Percentiles rank a stretch among this genome's conserved stretches.
These are phyloP conservation scores for Vigna radiata DNA, from an alignment of 306 rosid genomes.

Conservation along the genomic window DNA sequence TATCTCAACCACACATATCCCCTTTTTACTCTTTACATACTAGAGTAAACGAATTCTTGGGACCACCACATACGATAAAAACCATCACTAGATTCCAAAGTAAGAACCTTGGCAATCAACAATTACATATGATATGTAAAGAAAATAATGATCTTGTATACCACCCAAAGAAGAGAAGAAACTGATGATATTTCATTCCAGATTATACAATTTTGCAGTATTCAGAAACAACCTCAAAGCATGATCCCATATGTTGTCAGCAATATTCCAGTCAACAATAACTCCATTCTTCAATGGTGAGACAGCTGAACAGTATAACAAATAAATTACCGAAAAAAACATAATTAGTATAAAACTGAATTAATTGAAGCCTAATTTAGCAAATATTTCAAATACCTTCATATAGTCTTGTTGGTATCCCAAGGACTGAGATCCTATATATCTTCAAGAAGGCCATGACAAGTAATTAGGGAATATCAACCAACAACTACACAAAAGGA, in stretches of 20 bases:
- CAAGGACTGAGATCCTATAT: slow-evolving; percentile 87
- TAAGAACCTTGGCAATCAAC: slow-evolving; percentile 7
- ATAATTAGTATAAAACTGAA: slow-evolving; percentile 5
- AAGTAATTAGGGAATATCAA: background rate
- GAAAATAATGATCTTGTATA: slow-evolving; percentile 12
- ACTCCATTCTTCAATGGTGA: slow-evolving; percentile 88
- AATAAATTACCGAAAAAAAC: background rate
- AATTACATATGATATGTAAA: slow-evolving; percentile 7
- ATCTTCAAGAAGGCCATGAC: slow-evolving; percentile 32
- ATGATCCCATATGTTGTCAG: slow-evolving; percentile 97
- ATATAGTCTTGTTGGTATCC: slow-evolving; percentile 88
- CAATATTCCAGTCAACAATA: slow-evolving; percentile 96
- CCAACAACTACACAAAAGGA: background rate
- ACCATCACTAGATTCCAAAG: background rate
- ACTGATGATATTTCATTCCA: background rate
- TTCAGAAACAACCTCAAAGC: slow-evolving; percentile 75
- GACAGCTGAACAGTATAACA: slow-evolving; percentile 61
- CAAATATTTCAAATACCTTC: slow-evolving; percentile 67
- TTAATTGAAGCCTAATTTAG: slow-evolving; percentile 10
- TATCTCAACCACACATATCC: background rate
- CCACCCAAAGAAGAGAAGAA: slow-evolving; percentile 1
- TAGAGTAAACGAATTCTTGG: background rate
- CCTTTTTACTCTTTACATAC: background rate
- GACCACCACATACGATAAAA: slow-evolving; percentile 6
- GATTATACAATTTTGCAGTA: slow-evolving; percentile 13